Percentiles rank a stretch among this genome's conserved stretches.
Evolutionary conservation across 345 rosid species (phyloP).

Genomic region (Populus tremula): DNA sequence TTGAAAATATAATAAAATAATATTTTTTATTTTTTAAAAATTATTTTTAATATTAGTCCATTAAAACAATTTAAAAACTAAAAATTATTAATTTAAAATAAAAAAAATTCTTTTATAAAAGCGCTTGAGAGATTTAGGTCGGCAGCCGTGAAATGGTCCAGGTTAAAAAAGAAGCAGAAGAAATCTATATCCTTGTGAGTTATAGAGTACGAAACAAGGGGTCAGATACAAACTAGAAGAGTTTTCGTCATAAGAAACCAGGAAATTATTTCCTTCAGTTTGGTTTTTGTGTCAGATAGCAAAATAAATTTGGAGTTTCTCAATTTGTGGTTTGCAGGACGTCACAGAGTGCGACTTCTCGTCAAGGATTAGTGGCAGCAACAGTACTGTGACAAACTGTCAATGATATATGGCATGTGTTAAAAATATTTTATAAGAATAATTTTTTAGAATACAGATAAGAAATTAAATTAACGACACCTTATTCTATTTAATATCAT

Average conservation of each 20-base stretch:
- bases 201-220: background rate
- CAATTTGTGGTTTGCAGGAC: background rate
- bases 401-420: background rate
- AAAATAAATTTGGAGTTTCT: background rate
- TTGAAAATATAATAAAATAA: no score
- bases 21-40: no score
- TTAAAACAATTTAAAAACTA: accelerated
- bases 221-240: background rate
- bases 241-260: background rate
- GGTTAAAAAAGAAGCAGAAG: background rate
- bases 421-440: background rate
- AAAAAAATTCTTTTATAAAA: no score
- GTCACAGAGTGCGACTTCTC: background rate
- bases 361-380: background rate
- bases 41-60: no score
- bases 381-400: background rate
- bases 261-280: background rate
- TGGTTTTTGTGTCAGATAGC: background rate
- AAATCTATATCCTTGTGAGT: background rate
- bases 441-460: background rate
- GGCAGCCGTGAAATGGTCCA: no score
- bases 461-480: background rate
- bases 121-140: no score
- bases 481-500: background rate
- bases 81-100: no score